phyloP scores from a whole-genome alignment of 768 basidiomycete species.

The Suillus plorans region DNA sequence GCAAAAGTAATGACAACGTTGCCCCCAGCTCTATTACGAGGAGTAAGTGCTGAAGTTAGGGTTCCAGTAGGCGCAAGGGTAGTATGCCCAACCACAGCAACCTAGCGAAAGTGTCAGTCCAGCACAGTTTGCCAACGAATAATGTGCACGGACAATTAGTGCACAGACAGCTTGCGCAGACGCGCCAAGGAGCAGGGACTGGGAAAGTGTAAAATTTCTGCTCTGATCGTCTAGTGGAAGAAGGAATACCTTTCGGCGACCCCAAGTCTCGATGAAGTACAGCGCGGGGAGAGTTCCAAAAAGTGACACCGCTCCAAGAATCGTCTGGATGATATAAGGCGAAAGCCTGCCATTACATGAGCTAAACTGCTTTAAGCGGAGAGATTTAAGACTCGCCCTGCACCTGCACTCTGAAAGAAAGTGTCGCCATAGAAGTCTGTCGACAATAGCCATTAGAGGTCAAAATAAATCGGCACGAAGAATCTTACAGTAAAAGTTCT shows the following conservation, averaged over 20 bases:
- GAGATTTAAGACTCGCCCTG: slow-evolving; percentile 39
- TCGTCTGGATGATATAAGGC: slow-evolving; percentile 73
- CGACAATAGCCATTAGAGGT: slow-evolving; percentile 18
- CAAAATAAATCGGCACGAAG: neutral
- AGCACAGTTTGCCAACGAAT: neutral
- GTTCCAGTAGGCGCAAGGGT: slow-evolving; percentile 57
- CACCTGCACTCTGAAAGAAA: slow-evolving; percentile 76
- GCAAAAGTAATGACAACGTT: slow-evolving; percentile 73
- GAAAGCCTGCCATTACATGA: slow-evolving; percentile 40
- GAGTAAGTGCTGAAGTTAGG: slow-evolving; percentile 44
- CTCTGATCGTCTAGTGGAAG: neutral
- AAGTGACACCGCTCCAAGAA: slow-evolving; percentile 75
- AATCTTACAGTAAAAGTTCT: slow-evolving; percentile 73
- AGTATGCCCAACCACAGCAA: slow-evolving; percentile 71
- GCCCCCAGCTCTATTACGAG: slow-evolving; percentile 58
- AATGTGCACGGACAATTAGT: slow-evolving; percentile 46
- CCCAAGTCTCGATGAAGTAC: slow-evolving; percentile 67
- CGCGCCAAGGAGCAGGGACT: slow-evolving; percentile 71
- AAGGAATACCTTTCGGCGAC: slow-evolving; percentile 57
- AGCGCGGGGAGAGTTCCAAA: slow-evolving; percentile 71
- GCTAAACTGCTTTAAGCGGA: neutral
- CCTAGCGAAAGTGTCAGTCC: slow-evolving; percentile 34
- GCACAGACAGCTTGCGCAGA: slow-evolving; percentile 59
- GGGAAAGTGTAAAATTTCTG: neutral
- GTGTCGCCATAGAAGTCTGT: slow-evolving; percentile 83